phyloP scores from a whole-genome alignment of 208 protist genomes.

The Acanthamoeba culbertsoni region DNA sequence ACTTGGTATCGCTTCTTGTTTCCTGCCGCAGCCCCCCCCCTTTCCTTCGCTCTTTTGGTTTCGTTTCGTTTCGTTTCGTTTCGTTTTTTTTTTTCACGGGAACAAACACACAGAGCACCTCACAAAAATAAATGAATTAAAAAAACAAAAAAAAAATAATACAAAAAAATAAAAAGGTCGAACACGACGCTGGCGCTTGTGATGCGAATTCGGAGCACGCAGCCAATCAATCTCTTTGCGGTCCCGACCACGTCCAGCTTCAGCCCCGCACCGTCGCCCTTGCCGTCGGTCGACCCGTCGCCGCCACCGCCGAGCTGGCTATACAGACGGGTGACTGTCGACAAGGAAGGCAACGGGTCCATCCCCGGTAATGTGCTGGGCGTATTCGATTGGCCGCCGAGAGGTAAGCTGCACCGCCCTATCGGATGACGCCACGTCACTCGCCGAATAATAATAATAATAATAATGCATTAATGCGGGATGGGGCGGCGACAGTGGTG shows the following conservation, averaged over 20 bases:
- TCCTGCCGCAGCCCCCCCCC: neutral
- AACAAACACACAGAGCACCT: no score
- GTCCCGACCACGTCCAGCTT: neutral
- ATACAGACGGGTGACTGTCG: neutral
- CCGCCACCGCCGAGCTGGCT: neutral
- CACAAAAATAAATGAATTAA: no score
- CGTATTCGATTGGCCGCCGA: neutral
- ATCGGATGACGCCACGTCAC: neutral
- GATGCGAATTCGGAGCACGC: neutral
- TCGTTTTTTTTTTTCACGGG: no score
- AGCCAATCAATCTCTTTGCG: neutral
- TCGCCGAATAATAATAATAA: neutral
- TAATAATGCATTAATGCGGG: neutral
- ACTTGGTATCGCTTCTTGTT: neutral
- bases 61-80: no score
- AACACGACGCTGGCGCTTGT: neutral
- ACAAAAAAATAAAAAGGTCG: neutral
- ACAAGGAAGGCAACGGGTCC: slow-evolving; percentile 16
- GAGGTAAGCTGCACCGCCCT: neutral
- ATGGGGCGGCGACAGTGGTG: neutral
- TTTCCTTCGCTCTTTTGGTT: no score
- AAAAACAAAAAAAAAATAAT: no score
- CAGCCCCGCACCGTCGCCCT: no score
- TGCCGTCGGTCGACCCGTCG: no score
- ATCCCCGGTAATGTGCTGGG: neutral